Evolutionary conservation across 2,329 filamentous ascomycete genomes (phyloP).

Genomic region (Colletotrichum acutatum): DNA sequence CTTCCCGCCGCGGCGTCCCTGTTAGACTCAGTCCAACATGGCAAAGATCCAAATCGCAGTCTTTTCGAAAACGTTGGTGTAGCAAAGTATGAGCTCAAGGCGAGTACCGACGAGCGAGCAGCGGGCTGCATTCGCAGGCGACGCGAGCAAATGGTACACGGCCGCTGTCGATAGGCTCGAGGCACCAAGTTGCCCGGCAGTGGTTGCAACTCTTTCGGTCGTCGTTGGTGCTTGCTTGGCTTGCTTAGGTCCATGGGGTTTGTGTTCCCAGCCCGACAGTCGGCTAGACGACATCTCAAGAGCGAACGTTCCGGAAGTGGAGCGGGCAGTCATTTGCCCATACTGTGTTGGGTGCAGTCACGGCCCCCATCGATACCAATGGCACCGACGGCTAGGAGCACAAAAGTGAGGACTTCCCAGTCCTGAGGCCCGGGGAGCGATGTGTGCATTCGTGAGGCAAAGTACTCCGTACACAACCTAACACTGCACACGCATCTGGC

Average conservation of each 20-base stretch:
- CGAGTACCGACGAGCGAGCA: background rate
- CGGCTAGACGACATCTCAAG: background rate
- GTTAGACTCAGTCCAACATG: conserved; percentile 5
- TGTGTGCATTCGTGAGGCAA: background rate
- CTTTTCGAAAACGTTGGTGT: conserved; percentile 25
- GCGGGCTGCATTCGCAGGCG: background rate
- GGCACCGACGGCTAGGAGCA: background rate
- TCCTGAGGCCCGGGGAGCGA: background rate
- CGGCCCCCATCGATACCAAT: background rate
- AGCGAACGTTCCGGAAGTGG: background rate
- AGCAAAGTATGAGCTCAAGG: conserved; percentile 5
- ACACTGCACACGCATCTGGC: background rate
- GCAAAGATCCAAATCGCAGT: background rate
- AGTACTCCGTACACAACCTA: too few relatives aligned
- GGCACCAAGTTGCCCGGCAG: background rate
- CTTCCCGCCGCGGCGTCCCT: background rate
- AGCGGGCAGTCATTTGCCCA: background rate
- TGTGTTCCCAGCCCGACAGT: background rate
- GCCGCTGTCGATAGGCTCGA: background rate
- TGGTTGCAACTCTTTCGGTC: background rate
- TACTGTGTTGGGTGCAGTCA: background rate
- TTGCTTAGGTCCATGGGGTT: background rate
- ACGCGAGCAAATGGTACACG: background rate
- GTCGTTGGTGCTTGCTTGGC: background rate
- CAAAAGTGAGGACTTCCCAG: background rate